Evolutionary conservation across 345 rosid genomes (phyloP), one percentile per base, ranked within the genome.

Genomic region (Populus simonii): DNA sequence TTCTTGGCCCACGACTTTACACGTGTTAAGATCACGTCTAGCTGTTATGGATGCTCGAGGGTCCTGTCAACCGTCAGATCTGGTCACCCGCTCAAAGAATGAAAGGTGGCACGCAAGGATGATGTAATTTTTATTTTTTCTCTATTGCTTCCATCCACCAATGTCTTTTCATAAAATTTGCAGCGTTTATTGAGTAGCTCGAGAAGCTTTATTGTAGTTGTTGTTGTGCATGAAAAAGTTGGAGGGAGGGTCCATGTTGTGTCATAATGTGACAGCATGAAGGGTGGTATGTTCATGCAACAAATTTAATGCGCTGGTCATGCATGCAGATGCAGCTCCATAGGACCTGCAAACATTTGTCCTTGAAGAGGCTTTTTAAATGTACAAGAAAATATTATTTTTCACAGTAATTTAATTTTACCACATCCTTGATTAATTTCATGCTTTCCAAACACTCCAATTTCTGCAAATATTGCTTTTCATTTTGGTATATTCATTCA

Each of bases 161-260:
- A 23, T 41, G 45, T 29, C 72, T 18, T 41, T 81, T 70, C 83
- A 70, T 80, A 55, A 78, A 80, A 73, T 68, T 57, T 75, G 70
- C 83, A 74, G 85, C 57, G 78, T 70, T 71, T 4, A 59, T 85
- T 85, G 88, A 87, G 90, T 76, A 78, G 88, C 88, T 87, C 88
- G 90, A 87, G 87, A 78, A 80, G 43, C 71, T 71, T 78, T 78
- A 79, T 84, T 79, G 80, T 77, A 5, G 5, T 51, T 53, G 3
- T 3, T 59, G 3, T 9, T 59, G n/a, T 10, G 27, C 13, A 55
- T 71, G 51, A 15, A 43, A 70, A 43, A 11, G 65, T 59, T 23
- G 65, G 5, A 11, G 0, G 23, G 65, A 59, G 65, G 65, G 65
- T 10, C 65, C 65, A n/a, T 23, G 29, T 59, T 23, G 43, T 67